Conservation (phyloP, 1,284 basidiomycete genomes). For the Rhizoctonia solani region DNA sequence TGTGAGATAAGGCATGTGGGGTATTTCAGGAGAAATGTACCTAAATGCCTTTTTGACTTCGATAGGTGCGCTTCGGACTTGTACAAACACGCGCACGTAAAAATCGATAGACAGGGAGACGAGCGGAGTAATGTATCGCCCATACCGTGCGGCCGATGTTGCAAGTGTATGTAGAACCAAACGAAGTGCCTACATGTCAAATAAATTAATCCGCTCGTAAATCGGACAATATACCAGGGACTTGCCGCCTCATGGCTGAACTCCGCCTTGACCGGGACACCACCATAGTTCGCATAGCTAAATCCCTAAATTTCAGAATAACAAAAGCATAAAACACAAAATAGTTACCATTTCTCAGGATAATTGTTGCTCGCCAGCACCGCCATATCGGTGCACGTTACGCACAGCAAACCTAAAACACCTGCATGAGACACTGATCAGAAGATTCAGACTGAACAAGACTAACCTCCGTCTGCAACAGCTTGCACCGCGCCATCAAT, state of each 20-base stretch:
- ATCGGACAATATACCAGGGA: constrained; percentile 5
- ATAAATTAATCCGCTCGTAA: not conserved
- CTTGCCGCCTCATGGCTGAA: constrained; percentile 91
- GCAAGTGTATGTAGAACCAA: constrained; percentile 87
- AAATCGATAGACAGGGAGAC: constrained; percentile 96
- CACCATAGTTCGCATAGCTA: constrained; percentile 95
- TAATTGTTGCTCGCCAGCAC: constrained; percentile 94
- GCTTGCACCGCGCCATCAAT: constrained; percentile 96
- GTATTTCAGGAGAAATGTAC: constrained; percentile 43
- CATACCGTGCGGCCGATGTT: constrained; percentile 87
- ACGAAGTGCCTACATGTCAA: constrained; percentile 69
- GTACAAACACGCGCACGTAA: constrained; percentile 92
- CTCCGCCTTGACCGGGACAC: constrained; percentile 88
- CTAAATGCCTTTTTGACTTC: constrained; percentile 84
- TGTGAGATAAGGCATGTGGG: constrained; percentile 45
- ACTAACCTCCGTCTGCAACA: constrained; percentile 80
- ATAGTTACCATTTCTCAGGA: constrained; percentile 88
- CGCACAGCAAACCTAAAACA: constrained; percentile 81
- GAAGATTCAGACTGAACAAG: too few species aligned
- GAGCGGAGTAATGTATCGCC: constrained; percentile 89
- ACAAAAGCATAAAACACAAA: not conserved
- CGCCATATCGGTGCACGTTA: constrained; percentile 96
- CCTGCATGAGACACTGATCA: too few species aligned
- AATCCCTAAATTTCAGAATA: not conserved
- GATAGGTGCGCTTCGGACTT: constrained; percentile 73